Conservation (phyloP, 2,329 filamentous ascomycete genomes). For the Xylariaceae sp. region DNA sequence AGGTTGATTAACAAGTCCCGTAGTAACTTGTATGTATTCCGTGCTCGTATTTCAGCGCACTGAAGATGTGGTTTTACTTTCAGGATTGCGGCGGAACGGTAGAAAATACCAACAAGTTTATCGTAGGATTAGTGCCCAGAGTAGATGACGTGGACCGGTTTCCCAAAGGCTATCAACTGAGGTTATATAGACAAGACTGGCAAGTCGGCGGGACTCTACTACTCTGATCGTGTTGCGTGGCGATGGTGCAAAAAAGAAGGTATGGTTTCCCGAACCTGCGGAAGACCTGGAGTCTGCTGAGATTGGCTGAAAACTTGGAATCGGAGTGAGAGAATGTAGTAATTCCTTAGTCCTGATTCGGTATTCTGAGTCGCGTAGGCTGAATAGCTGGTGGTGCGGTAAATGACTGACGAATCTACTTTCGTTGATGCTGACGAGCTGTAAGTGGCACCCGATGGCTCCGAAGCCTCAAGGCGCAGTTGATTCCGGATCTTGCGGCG, state of each 20-base stretch:
- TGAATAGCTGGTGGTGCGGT: conserved; percentile 16
- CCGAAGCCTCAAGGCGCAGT: conserved; percentile 28
- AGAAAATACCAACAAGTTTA: conserved; percentile 15
- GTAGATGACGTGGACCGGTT: conserved; percentile 30
- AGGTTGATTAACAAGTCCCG: background rate
- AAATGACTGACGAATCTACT: conserved; percentile 32
- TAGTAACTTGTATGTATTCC: background rate
- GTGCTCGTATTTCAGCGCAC: conserved; percentile 14
- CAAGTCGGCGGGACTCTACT: conserved; percentile 26
- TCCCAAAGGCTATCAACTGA: conserved; percentile 18
- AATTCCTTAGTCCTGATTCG: conserved; percentile 16
- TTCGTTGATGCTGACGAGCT: conserved; percentile 23
- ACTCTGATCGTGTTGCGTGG: conserved; percentile 13
- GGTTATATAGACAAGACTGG: conserved; percentile 10
- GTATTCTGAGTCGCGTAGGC: conserved; percentile 21
- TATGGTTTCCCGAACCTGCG: conserved; percentile 34
- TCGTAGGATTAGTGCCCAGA: conserved; percentile 26
- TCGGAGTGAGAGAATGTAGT: background rate
- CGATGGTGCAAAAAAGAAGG: conserved; percentile 19
- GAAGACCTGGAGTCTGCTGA: conserved; percentile 30
- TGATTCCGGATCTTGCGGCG: conserved; percentile 10
- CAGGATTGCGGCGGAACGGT: conserved; percentile 12
- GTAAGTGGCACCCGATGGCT: conserved; percentile 24
- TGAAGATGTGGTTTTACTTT: conserved; percentile 25
- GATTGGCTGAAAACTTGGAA: conserved; percentile 24